Evolutionary conservation across 495 filamentous ascomycete species (phyloP).

Genomic region (Tetracladium setigerum): DNA sequence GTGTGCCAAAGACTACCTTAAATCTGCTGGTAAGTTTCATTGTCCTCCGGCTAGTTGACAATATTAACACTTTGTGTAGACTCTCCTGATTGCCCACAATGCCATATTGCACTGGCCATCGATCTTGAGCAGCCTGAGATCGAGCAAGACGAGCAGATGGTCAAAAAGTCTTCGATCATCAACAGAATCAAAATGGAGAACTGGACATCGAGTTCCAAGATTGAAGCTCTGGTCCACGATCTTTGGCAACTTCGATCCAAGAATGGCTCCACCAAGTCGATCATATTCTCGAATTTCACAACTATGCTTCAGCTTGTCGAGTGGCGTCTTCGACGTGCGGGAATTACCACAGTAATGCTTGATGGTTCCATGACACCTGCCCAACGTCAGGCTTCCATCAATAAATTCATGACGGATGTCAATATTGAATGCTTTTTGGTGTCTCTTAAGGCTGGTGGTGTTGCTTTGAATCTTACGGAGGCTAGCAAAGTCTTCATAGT

Average conservation of each 20-base stretch:
- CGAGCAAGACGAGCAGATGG: conserved; percentile 71
- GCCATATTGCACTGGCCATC: conserved; percentile 82
- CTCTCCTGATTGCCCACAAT: conserved; percentile 77
- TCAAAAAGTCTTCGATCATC: conserved; percentile 94
- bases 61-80: conserved; percentile 14
- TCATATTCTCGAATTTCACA: conserved; percentile 96
- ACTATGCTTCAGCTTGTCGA: conserved; percentile 96
- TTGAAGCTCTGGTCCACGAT: conserved; percentile 90
- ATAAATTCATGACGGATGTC: conserved; percentile 87
- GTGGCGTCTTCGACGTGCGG: conserved; percentile 89
- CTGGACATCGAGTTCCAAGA: conserved; percentile 97
- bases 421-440: conserved; percentile 93
- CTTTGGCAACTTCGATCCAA: conserved; percentile 81
- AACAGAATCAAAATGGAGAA: conserved; percentile 96
- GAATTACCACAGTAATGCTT: conserved; percentile 96
- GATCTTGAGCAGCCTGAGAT: conserved; percentile 92
- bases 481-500: conserved; percentile 91
- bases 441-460: conserved; percentile 89
- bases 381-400: conserved; percentile 83
- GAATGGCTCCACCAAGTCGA: conserved; percentile 89
- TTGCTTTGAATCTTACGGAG: conserved; percentile 91
- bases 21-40: conserved; percentile 51
- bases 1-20: conserved; percentile 79
- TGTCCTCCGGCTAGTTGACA: background rate
- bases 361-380: conserved; percentile 92